Evolutionary conservation across 768 basidiomycete species (phyloP).

Genomic region (Rhodotorula diobovata): DNA sequence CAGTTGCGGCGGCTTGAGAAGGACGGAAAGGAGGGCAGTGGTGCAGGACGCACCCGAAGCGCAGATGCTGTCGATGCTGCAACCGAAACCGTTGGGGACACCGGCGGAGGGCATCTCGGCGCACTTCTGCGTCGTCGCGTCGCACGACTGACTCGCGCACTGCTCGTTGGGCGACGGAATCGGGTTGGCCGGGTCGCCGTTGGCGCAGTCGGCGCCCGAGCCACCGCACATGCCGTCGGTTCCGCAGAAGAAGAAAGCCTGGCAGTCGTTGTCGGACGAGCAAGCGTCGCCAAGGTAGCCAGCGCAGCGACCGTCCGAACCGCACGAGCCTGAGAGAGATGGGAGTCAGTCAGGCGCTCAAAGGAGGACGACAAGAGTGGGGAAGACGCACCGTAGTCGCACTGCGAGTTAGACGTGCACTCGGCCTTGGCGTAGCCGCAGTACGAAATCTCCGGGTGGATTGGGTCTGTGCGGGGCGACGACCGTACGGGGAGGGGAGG

Average conservation of each 20-base stretch:
- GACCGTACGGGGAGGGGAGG: background rate
- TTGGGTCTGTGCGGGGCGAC: conserved; percentile 17
- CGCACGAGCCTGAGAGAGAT: conserved; percentile 29
- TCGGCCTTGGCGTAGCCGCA: conserved; percentile 38
- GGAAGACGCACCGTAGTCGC: conserved; percentile 37
- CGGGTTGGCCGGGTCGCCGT: conserved; percentile 24
- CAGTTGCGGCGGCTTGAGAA: too few species aligned
- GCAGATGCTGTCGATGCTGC: conserved; percentile 33
- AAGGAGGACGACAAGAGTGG: background rate
- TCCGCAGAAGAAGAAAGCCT: conserved; percentile 42
- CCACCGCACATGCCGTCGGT: conserved; percentile 38
- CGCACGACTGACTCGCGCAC: conserved; percentile 35
- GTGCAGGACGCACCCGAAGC: conserved; percentile 22
- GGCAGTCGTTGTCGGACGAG: conserved; percentile 29
- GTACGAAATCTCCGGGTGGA: conserved; percentile 35
- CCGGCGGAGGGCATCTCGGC: conserved; percentile 17
- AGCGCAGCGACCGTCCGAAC: conserved; percentile 19
- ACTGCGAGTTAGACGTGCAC: conserved; percentile 29
- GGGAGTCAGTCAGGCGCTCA: background rate
- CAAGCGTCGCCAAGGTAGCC: conserved; percentile 36
- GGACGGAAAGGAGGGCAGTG: background rate
- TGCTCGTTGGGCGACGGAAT: conserved; percentile 37
- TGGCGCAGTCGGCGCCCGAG: conserved; percentile 30
- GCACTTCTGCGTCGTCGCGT: conserved; percentile 24
- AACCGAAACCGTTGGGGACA: conserved; percentile 35